Base-by-base conservation (phyloP, 2,329 filamentous ascomycete species). In the Verticillium zaregamsianum region DNA sequence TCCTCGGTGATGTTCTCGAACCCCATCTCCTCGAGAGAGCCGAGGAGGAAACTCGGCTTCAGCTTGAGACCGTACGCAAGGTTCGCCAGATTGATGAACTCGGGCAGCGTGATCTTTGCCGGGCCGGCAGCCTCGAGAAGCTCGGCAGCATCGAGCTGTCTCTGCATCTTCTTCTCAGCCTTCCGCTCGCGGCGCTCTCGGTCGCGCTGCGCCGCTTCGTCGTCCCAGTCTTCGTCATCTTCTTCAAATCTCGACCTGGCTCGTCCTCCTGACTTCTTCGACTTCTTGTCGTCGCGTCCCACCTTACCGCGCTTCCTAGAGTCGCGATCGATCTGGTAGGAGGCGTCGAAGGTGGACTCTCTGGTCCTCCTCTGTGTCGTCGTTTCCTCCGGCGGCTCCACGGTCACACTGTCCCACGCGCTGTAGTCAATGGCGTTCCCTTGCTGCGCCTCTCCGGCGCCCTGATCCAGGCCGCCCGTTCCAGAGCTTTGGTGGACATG, bases 61-160 rank as follows among this genome's bases (percentile, higher is more conserved):
- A 96, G 82, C 64, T 88, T 88, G 25, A 98, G 80, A 4, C 90
- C 86, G 63, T 87, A 82, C 4, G 93, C 92, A 49, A 99, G 78
- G 66, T 93, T 92, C 11, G 86, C 83, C n/a, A 97, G 89, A 69
- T 87, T 95, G 74, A 99, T 96, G 68, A 92, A 96, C 71, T 97
- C 92, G 0, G 96, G 96, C 25, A 99, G 79, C 59, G 89, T 85
- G 55, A 99, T 90, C 1, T 59, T 65, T 25, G 57, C 63, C 5
- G 60, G 32, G 3, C 61, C 57, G 76, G 77, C 1, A 82, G 83
- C 2, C 84, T 85, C 37, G 73, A 71, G 71, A 58, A 72, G 73
- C 63, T 76, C 73, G 71, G 76, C 73, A 63, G 76, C 77, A 66
- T 74, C 76, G 7, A 64, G 65, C 49, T 73, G 70, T 62, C 76